Evolutionary conservation across 345 rosid genomes (phyloP).

Genomic region (Garcia nutans): DNA sequence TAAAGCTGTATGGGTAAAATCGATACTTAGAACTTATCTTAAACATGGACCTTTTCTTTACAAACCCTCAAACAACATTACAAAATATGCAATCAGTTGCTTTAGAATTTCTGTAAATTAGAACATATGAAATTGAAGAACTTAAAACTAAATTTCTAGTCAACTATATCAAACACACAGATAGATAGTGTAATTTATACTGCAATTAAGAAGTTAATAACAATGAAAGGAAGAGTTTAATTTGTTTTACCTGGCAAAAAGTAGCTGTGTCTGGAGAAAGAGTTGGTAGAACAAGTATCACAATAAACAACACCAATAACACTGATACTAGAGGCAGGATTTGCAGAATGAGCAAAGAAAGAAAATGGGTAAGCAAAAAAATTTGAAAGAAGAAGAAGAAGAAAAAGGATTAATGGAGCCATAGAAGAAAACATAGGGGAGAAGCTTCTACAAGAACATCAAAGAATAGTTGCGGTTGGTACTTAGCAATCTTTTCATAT

Average conservation of each 20-base stretch:
- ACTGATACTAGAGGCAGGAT: conserved; percentile 54
- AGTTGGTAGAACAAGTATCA: conserved; percentile 59
- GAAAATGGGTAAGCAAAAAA: conserved; percentile 32
- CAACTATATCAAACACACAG: no score
- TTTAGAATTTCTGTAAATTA: no score
- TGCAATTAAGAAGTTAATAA: background rate
- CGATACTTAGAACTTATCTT: no score
- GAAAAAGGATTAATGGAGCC: conserved; percentile 38
- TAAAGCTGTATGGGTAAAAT: no score
- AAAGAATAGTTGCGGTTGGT: background rate
- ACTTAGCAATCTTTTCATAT: conserved; percentile 9
- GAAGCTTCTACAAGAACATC: conserved; percentile 38
- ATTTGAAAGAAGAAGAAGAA: conserved; percentile 33
- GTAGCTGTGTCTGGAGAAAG: conserved; percentile 76
- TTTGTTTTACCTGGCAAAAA: conserved; percentile 71
- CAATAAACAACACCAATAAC: conserved; percentile 80
- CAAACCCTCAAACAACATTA: no score
- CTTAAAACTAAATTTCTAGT: no score
- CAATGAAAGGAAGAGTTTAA: background rate
- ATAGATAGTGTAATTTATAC: no score
- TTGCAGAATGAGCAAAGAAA: conserved; percentile 20
- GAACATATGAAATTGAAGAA: no score
- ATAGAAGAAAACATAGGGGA: conserved; percentile 40
- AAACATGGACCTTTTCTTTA: no score
- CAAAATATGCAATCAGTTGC: no score